A percentile compares a stretch with the other conserved stretches of the same genome.
phyloP scores from a whole-genome alignment of 202 grass and related monocot genomes.

The Miscanthus sacchariflorus region DNA sequence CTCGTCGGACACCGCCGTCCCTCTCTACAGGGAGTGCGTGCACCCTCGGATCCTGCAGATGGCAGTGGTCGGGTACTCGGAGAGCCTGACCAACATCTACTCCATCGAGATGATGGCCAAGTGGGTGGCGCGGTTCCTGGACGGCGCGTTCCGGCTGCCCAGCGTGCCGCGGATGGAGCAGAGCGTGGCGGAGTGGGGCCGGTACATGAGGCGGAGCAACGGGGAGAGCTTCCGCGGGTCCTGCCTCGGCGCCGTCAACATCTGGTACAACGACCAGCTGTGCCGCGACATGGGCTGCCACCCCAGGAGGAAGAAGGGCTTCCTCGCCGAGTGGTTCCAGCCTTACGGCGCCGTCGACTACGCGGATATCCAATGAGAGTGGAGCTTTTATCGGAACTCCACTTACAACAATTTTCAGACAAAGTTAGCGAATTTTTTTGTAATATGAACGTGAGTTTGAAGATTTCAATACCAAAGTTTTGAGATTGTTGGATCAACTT shows the following conservation, averaged over 20 bases:
- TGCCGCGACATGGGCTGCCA: slow-evolving; percentile 85
- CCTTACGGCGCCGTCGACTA: slow-evolving; percentile 74
- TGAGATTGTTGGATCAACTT: too few species aligned
- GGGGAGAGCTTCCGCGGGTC: slow-evolving; percentile 43
- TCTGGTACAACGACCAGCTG: slow-evolving; percentile 83
- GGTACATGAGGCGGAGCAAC: slow-evolving; percentile 53
- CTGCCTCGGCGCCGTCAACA: slow-evolving; percentile 56
- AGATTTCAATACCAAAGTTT: too few species aligned
- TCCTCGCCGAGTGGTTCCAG: slow-evolving; percentile 83
- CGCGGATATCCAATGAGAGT: slow-evolving; percentile 34
- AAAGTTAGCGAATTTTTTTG: background rate
- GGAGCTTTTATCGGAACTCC: background rate
- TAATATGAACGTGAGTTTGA: background rate
- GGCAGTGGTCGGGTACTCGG: slow-evolving; percentile 73
- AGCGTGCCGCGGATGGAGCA: slow-evolving; percentile 66
- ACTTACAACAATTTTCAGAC: background rate
- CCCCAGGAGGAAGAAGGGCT: slow-evolving; percentile 68
- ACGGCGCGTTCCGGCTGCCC: slow-evolving; percentile 70
- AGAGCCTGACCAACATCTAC: slow-evolving; percentile 64
- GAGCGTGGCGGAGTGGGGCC: slow-evolving; percentile 67
- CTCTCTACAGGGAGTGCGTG: slow-evolving; percentile 85
- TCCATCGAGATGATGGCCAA: slow-evolving; percentile 67
- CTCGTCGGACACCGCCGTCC: slow-evolving; percentile 42
- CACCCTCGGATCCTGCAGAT: slow-evolving; percentile 77
- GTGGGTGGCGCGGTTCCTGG: slow-evolving; percentile 73